phyloP scores from a whole-genome alignment of 352 stramenopile species.

The Phytophthora constricta region DNA sequence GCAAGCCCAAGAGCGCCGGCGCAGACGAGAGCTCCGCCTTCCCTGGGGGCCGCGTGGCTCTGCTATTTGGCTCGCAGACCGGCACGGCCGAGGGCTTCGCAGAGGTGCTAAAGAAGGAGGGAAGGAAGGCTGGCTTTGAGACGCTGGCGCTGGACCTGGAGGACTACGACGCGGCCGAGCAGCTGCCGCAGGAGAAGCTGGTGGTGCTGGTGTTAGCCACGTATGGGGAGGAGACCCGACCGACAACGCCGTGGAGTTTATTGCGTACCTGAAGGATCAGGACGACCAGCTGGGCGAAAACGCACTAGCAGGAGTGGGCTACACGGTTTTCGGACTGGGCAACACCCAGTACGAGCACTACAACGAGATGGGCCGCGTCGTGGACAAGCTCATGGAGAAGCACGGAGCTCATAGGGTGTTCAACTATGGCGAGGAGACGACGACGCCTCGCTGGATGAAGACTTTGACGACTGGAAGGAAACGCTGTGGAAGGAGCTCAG shows the following conservation, averaged over 20 bases:
- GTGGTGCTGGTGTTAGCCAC: slow-evolving; percentile 97
- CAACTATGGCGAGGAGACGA: slow-evolving; percentile 95
- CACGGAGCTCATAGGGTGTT: slow-evolving; percentile 89
- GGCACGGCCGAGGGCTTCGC: slow-evolving; percentile 98
- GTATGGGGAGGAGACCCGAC: slow-evolving; percentile 98
- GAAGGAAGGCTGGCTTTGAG: slow-evolving; percentile 86
- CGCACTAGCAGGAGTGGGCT: slow-evolving; percentile 79
- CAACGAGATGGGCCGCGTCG: slow-evolving; percentile 95
- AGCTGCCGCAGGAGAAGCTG: slow-evolving; percentile 52
- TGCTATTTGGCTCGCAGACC: slow-evolving; percentile 98
- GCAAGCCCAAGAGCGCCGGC: slow-evolving; percentile 8
- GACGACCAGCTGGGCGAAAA: slow-evolving; percentile 25
- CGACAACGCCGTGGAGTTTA: slow-evolving; percentile 96
- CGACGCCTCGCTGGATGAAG: slow-evolving; percentile 93
- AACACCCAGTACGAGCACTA: slow-evolving; percentile 99
- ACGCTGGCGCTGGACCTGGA: slow-evolving; percentile 94
- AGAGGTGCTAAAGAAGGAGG: slow-evolving; percentile 92
- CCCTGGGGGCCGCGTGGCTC: slow-evolving; percentile 80
- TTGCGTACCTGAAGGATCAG: slow-evolving; percentile 91
- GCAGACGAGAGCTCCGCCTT: slow-evolving; percentile 47
- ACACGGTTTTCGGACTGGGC: slow-evolving; percentile 97
- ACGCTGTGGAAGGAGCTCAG: slow-evolving; percentile 85
- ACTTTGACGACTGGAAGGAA: slow-evolving; percentile 97
- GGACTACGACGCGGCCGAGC: slow-evolving; percentile 88
- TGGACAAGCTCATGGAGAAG: slow-evolving; percentile 88